phyloP scores from a whole-genome alignment of 164 flowering plant species.

The Aristolochia californica region DNA sequence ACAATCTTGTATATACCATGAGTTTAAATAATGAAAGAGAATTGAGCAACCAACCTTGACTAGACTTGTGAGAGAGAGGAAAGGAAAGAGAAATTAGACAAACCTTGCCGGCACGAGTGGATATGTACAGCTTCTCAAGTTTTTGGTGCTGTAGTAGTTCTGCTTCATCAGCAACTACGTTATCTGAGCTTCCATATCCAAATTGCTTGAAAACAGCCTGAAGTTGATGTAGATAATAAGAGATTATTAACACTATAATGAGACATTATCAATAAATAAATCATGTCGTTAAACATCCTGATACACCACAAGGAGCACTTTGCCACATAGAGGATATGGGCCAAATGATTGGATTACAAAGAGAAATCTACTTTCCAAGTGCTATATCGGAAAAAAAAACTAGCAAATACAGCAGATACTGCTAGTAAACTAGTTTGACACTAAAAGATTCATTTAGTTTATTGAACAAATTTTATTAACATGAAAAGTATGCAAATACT shows the following conservation, averaged over 20 bases:
- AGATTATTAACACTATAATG: background rate
- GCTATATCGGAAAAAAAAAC: background rate
- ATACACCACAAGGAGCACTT: background rate
- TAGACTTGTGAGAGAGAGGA: background rate
- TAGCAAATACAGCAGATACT: no score
- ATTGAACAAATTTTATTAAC: no score
- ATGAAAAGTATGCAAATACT: no score
- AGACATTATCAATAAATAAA: background rate
- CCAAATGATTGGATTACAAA: no score
- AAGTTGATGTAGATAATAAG: conserved; percentile 1
- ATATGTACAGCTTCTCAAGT: conserved; percentile 79
- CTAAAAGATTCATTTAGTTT: no score
- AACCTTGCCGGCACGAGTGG: conserved; percentile 89
- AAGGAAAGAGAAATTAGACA: background rate
- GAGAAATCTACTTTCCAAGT: background rate
- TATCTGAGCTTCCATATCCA: conserved; percentile 72
- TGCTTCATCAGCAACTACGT: conserved; percentile 41
- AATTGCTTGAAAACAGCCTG: conserved; percentile 86
- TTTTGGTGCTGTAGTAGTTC: conserved; percentile 70
- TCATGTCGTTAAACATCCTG: background rate
- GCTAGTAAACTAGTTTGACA: no score
- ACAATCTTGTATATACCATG: no score
- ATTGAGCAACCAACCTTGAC: background rate
- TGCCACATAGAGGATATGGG: no score
- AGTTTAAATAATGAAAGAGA: background rate